phyloP scores from a whole-genome alignment of 495 filamentous ascomycete genomes.

The Choiromyces venosus region DNA sequence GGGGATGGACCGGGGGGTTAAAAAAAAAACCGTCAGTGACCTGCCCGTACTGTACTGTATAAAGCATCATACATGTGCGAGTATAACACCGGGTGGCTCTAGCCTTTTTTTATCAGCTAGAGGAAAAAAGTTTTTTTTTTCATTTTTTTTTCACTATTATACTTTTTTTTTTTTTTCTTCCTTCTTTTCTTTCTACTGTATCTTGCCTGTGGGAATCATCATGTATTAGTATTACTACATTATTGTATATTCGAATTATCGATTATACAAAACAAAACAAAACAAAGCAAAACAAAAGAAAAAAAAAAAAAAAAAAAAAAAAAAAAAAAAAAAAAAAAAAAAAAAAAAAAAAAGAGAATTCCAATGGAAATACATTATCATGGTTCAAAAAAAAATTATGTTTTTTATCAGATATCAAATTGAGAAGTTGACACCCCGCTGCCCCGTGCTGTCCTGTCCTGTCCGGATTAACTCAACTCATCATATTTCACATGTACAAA shows the following conservation, averaged over 20 bases:
- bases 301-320: too few species aligned
- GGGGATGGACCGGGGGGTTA: too few species aligned
- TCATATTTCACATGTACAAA: slow-evolving; percentile 1
- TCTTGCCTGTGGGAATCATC: background rate
- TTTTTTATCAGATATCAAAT: too few species aligned
- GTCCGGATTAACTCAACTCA: background rate
- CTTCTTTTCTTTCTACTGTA: too few species aligned
- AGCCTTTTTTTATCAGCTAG: background rate
- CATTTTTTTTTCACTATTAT: slow-evolving; percentile 10
- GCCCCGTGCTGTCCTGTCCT: too few species aligned
- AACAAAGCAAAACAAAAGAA: background rate
- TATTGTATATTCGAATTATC: background rate
- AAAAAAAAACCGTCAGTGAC: background rate
- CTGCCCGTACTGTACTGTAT: background rate
- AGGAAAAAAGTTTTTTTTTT: slow-evolving; percentile 12
- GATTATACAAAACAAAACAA: background rate
- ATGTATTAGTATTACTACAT: background rate
- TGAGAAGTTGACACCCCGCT: too few species aligned
- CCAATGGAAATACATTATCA: too few species aligned
- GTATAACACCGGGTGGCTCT: background rate
- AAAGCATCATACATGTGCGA: background rate
- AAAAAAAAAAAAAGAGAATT: too few species aligned
- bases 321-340: too few species aligned
- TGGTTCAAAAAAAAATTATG: too few species aligned
- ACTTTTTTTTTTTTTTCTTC: slow-evolving; percentile 7